Base-by-base conservation (phyloP, 176 grass and related monocot species). In the Ampelocalamus luodianensis region DNA sequence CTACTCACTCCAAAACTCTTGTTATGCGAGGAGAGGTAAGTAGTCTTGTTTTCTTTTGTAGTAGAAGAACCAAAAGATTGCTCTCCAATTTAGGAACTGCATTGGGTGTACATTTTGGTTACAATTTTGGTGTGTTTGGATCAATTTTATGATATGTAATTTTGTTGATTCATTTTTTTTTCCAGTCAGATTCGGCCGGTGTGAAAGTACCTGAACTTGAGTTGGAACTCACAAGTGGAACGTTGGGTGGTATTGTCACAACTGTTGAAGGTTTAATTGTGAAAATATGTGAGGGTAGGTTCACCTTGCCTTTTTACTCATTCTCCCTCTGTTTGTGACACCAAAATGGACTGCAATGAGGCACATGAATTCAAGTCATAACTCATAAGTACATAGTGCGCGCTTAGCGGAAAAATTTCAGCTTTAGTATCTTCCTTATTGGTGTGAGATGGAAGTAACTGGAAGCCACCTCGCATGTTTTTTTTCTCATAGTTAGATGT, bases 231-330 rank as follows among this genome's bases (percentile, higher is more conserved):
- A 8, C 93, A 73, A 89, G 85, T 54, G 96, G 96, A 85, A 98
- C 96, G 8, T 83, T 98, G 79, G 96, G 96, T 72, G 96, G 96
- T 58, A 81, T 95, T 77, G 93, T 98, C 39, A 98, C 96, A 61
- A 98, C 96, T 48, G 93, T 95, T 68, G 95, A 98, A 95, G 95
- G 95, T 75, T 86, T 98, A 37, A 98, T 98, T 83, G 81, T 90
- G 26, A 93, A 98, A 82, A 98, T 92, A 84, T 88, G 91, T 1
- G 95, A 98, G 78, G 90, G 95, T 98, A 93, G 76, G 91, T 78
- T 83, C 3, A 13, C 26, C 4, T 65, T 20, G 34, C 43, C 22
- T 55, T 61, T 44, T 44, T 55, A 39, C 34, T 56, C 36, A 18
- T 82, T 60, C 26, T 60, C 12, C 45, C 63, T 55, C 34, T 74